Evolutionary conservation across 306 rosid genomes (phyloP).

Genomic region (Mucuna pruriens): DNA sequence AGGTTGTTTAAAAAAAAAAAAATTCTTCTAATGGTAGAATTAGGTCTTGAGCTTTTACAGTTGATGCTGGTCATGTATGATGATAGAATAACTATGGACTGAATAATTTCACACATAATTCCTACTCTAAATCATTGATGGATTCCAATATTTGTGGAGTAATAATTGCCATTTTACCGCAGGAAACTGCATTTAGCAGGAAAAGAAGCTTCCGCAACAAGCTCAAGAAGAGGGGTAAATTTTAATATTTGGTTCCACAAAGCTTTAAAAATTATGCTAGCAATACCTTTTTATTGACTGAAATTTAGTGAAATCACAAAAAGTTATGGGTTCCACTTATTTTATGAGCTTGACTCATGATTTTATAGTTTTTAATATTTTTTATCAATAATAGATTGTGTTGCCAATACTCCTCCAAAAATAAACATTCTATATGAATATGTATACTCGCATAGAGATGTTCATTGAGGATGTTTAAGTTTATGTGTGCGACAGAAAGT

Average conservation of each 20-base stretch:
- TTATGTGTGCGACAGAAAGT: neutral
- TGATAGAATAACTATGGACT: neutral
- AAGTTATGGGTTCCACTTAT: too few species aligned
- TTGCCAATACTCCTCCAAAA: too few species aligned
- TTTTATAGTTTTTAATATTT: too few species aligned
- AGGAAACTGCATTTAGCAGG: conserved; percentile 97
- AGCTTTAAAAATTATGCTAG: too few species aligned
- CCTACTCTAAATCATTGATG: conserved; percentile 3
- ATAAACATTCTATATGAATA: conserved; percentile 3
- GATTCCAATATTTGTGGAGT: conserved; percentile 11
- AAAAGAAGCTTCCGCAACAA: conserved; percentile 94
- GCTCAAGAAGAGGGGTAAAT: conserved; percentile 72
- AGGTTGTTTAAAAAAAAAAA: neutral
- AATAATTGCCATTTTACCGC: conserved; percentile 42
- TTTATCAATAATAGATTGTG: too few species aligned
- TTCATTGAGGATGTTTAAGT: neutral
- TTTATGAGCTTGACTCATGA: too few species aligned
- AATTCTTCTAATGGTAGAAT: neutral
- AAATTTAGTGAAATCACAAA: too few species aligned
- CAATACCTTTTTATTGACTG: too few species aligned
- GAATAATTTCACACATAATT: neutral
- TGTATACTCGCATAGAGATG: conserved; percentile 2
- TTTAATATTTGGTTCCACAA: conserved; percentile 12
- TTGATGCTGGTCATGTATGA: conserved; percentile 22
- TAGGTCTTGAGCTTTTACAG: neutral